These are phyloP conservation scores for Carex cristatella DNA, from an alignment of 176 grass and related monocot genomes.

Conservation along the genomic window DNA sequence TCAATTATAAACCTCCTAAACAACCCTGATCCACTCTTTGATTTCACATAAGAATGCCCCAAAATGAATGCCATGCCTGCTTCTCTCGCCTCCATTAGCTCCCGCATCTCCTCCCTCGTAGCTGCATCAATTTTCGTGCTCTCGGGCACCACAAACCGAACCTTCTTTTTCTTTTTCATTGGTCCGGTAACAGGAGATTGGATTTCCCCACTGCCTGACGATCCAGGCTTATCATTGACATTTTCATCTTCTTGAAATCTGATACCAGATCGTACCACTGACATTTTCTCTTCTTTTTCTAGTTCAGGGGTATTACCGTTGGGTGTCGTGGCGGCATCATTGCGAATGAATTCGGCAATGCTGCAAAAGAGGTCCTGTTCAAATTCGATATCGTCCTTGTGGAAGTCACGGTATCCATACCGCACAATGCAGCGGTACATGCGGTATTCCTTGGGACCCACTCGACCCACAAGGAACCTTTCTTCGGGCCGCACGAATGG, in stretches of 20 bases:
- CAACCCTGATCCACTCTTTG: constrained; percentile 75
- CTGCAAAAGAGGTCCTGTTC: constrained; percentile 90
- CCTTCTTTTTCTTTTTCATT: constrained; percentile 86
- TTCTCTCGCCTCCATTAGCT: constrained; percentile 77
- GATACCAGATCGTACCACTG: constrained; percentile 56
- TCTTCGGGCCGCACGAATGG: constrained; percentile 64
- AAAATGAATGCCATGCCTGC: constrained; percentile 97
- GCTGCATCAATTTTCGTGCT: constrained; percentile 46
- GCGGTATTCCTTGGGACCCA: constrained; percentile 77
- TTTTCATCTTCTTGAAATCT: constrained; percentile 47
- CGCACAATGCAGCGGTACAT: constrained; percentile 89
- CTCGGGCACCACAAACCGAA: constrained; percentile 70
- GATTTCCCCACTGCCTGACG: constrained; percentile 43
- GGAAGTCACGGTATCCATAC: constrained; percentile 88
- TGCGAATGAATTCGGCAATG: constrained; percentile 86
- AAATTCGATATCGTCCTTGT: constrained; percentile 85
- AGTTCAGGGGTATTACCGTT: constrained; percentile 21
- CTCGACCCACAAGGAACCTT: constrained; percentile 76
- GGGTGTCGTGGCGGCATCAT: constrained; percentile 25
- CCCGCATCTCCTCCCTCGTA: constrained; percentile 71
- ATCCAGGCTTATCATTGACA: constrained; percentile 17
- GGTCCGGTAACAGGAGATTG: constrained; percentile 14
- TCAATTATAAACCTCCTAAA: constrained; percentile 73
- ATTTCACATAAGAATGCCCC: constrained; percentile 71
- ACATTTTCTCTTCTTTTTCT: constrained; percentile 59